Conservation (phyloP, 192 early-diverging fungal species). For the Oehlia diaphana region DNA sequence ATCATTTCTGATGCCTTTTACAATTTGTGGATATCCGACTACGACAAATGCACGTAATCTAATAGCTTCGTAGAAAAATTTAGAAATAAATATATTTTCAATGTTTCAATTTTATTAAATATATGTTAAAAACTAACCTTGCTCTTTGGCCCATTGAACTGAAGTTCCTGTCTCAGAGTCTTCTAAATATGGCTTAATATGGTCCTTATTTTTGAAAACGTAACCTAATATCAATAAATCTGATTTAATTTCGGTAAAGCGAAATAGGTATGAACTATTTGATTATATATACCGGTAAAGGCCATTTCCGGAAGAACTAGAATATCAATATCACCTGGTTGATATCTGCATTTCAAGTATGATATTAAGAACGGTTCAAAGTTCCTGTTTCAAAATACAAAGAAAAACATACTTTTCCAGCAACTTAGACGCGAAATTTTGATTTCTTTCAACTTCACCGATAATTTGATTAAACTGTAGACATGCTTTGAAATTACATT, state of each 20-base stretch:
- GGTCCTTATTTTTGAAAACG: conserved; percentile 54
- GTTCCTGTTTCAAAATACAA: neutral
- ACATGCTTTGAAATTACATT: neutral
- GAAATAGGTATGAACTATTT: neutral
- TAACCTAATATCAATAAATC: conserved; percentile 52
- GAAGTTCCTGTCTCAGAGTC: conserved; percentile 54
- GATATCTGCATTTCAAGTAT: conserved; percentile 34
- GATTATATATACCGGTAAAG: conserved; percentile 59
- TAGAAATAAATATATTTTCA: neutral
- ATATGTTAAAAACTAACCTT: conserved; percentile 45
- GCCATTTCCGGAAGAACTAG: conserved; percentile 78
- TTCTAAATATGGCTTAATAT: conserved; percentile 62
- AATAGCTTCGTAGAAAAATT: conserved; percentile 40
- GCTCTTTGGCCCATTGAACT: conserved; percentile 60
- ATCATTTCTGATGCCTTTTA: conserved; percentile 17
- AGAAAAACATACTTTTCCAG: conserved; percentile 5
- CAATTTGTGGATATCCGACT: conserved; percentile 68
- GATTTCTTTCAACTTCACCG: conserved; percentile 22
- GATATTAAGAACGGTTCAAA: neutral
- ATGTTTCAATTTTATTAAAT: too few species aligned
- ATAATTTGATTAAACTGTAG: conserved; percentile 20
- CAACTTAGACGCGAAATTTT: neutral
- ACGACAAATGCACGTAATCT: conserved; percentile 57
- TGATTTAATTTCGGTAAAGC: neutral
- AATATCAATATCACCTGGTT: conserved; percentile 60